These are phyloP conservation scores for Chlamydomonas incerta DNA, from an alignment of 139 green algal species.

Conservation along the genomic window DNA sequence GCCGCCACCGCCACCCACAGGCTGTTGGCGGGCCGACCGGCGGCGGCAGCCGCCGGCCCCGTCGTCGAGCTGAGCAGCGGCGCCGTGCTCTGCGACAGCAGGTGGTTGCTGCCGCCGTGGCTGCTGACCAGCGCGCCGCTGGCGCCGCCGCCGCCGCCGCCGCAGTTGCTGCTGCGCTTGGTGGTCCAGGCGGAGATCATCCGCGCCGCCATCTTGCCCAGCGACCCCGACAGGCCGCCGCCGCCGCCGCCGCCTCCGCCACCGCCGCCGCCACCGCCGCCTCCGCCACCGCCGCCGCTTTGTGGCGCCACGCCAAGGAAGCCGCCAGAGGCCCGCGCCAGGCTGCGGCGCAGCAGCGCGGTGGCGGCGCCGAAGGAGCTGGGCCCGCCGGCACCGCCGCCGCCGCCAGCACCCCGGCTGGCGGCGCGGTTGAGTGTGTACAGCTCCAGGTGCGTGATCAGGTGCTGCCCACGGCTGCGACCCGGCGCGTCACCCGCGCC, in stretches of 20 bases:
- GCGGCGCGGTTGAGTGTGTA: not conserved
- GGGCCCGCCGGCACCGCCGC: not conserved
- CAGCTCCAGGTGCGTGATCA: constrained; percentile 30
- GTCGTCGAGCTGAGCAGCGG: not conserved
- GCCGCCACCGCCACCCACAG: not conserved
- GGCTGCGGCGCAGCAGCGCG: not conserved
- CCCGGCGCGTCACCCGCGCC: not conserved
- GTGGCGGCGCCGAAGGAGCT: not conserved
- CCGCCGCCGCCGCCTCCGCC: no score
- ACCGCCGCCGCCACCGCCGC: no score
- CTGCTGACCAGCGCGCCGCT: not conserved
- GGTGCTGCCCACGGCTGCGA: constrained; percentile 36
- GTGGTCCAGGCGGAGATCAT: not conserved
- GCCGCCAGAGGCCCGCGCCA: no score
- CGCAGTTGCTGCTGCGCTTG: no score
- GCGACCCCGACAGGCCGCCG: no score
- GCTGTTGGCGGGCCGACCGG: not conserved
- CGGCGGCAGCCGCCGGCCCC: not conserved
- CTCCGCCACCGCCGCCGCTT: no score
- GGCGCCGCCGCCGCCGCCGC: no score
- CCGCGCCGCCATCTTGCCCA: no score
- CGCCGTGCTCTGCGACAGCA: no score
- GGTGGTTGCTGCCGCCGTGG: no score
- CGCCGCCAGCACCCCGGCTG: no score
- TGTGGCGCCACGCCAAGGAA: no score